These are phyloP conservation scores for Flaveria robusta DNA, from an alignment of 129 eudicot species.

Conservation along the genomic window DNA sequence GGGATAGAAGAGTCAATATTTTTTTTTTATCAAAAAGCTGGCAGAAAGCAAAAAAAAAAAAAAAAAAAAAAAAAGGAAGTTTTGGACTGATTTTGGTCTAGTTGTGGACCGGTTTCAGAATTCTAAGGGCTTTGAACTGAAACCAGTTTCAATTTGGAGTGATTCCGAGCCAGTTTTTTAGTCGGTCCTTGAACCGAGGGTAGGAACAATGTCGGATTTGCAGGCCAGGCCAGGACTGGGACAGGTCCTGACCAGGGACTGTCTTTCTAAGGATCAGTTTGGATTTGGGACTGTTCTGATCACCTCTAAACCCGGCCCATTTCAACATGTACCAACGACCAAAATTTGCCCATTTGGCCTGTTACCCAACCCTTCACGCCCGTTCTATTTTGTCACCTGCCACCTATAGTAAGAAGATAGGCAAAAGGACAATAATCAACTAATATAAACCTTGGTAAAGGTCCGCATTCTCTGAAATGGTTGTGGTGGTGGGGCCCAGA, in stretches of 20 bases:
- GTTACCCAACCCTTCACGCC: background rate
- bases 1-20: background rate
- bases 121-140: background rate
- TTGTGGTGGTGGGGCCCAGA: conserved; percentile 78
- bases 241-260: background rate
- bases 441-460: conserved; percentile 68
- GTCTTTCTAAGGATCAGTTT: background rate
- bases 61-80: background rate
- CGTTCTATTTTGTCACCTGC: background rate
- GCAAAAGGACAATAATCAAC: background rate
- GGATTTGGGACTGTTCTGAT: background rate
- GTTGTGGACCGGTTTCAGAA: background rate
- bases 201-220: background rate
- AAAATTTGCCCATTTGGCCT: background rate
- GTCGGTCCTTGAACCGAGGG: background rate
- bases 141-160: background rate
- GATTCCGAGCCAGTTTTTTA: background rate
- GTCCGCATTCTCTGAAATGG: conserved; percentile 81
- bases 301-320: background rate
- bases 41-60: background rate
- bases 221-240: background rate
- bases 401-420: background rate
- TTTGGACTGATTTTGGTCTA: background rate
- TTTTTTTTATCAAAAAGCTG: background rate
- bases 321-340: background rate